These are phyloP conservation scores for Blastobotrys buckinghamii DNA, from an alignment of 1,139 yeast species.

Conservation along the genomic window DNA sequence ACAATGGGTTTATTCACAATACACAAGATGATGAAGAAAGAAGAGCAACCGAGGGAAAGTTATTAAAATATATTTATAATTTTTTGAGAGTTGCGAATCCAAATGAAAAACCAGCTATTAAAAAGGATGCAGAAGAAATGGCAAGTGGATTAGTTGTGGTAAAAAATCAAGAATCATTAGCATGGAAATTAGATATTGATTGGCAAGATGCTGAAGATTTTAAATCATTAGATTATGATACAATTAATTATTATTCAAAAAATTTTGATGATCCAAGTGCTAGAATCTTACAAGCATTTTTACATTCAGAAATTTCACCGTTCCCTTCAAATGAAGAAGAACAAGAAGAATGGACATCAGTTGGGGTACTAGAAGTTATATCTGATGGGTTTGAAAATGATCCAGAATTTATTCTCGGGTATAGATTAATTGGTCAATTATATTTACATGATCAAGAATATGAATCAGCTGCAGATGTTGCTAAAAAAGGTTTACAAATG, in stretches of 20 bases:
- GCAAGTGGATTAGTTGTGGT: slow-evolving; percentile 72
- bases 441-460: slow-evolving; percentile 60
- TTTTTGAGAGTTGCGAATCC: slow-evolving; percentile 45
- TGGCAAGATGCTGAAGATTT: slow-evolving; percentile 58
- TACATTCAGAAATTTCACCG: slow-evolving; percentile 63
- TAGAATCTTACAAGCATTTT: slow-evolving; percentile 38
- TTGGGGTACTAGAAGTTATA: slow-evolving; percentile 50
- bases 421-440: slow-evolving; percentile 59
- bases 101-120: slow-evolving; percentile 39
- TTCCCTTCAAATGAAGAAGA: slow-evolving; percentile 26
- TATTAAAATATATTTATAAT: slow-evolving; percentile 51
- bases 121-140: slow-evolving; percentile 47
- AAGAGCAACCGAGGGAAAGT: slow-evolving; percentile 51
- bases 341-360: slow-evolving; percentile 36
- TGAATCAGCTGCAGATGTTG: slow-evolving; percentile 52
- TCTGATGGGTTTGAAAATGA: slow-evolving; percentile 47
- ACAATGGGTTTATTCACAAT: slow-evolving; percentile 49
- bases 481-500: slow-evolving; percentile 55
- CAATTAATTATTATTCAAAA: slow-evolving; percentile 46
- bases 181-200: slow-evolving; percentile 76
- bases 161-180: slow-evolving; percentile 51
- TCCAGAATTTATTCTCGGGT: slow-evolving; percentile 51
- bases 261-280: slow-evolving; percentile 61
- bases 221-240: slow-evolving; percentile 43
- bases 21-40: slow-evolving; percentile 59